Evolutionary conservation across 176 grass and related monocot genomes (phyloP), one percentile per base, ranked within the genome.

Genomic region (Bonia amplexicaulis): DNA sequence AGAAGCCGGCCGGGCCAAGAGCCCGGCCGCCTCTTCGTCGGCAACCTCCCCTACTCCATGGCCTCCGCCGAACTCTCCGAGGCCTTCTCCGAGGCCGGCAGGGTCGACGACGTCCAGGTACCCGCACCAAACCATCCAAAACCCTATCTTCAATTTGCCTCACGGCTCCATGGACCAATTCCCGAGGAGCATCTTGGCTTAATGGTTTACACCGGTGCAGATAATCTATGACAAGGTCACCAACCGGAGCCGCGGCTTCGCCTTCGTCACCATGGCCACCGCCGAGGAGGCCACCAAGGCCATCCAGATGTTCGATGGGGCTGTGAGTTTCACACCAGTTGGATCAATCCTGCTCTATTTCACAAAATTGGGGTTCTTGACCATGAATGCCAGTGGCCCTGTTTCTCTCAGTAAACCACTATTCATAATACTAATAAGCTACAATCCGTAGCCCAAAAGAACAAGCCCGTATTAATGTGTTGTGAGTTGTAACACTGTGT

Each of bases 201-300:
- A 25, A 64, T 44, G 37, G 39, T 57, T 88, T 20, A 9, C 17
- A 6, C 54, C 48, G 12, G 66, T 80, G 63, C 70, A 99, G 91
- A 83, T 96, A 73, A 90, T 96, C 61, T 96, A 99, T 49, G 90
- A 96, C 85, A 88, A 87, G 49, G 86, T 92, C 65, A 96, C 96
- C 17, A 77, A 99, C 58, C 71, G 88, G 80, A 99, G 96, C 91
- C 86, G 96, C 1, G 93, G 96, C 15, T 99, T 99, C 42, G 91
- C 86, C 39, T 99, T 99, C 23, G 91, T 99, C 71, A 99, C 91
- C n/a, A 99, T 99, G 96, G 74, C 81, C 73, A 92, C 58, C 11
- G 69, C 81, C 6, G 86, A 94, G 71, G 96, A 96, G 60, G 90
- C 96, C 1, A 60, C 81, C 48, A 88, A 94, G 75, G 93, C 91